A percentile compares a stretch with the other conserved stretches of the same genome.
phyloP scores from a whole-genome alignment of 176 grass and related monocot species.

The Oryza coarctata region DNA sequence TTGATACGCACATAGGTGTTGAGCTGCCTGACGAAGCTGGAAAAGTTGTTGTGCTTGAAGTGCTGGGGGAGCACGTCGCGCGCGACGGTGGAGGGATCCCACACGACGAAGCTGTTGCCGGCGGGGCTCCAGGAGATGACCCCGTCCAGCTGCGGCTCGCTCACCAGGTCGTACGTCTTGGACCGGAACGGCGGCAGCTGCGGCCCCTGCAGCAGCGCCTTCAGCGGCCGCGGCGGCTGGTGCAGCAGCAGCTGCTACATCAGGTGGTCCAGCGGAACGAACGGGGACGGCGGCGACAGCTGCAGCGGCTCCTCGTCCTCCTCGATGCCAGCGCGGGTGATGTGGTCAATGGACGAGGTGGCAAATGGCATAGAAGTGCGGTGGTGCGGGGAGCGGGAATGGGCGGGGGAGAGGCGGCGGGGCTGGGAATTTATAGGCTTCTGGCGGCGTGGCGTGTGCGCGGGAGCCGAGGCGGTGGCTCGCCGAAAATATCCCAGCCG shows the following conservation, averaged over 20 bases:
- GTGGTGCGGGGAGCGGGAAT: too few relatives aligned
- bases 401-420: neutral
- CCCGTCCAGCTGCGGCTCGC: constrained; percentile 59
- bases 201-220: constrained; percentile 64
- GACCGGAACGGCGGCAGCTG: constrained; percentile 79
- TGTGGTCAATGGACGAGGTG: too few relatives aligned
- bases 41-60: constrained; percentile 98
- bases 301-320: constrained; percentile 33
- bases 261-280: constrained; percentile 27
- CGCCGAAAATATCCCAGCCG: constrained; percentile 12
- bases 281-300: neutral
- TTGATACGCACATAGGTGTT: constrained; percentile 94
- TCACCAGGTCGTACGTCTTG: constrained; percentile 91
- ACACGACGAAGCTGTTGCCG: constrained; percentile 89
- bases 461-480: neutral
- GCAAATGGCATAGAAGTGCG: too few relatives aligned
- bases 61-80: constrained; percentile 61
- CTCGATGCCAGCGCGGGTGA: too few relatives aligned
- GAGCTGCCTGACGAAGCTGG: constrained; percentile 93
- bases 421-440: constrained; percentile 55
- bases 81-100: constrained; percentile 73
- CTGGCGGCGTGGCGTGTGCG: constrained; percentile 17
- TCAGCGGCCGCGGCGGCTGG: constrained; percentile 54
- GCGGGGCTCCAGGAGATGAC: constrained; percentile 74
- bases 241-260: neutral